Percentiles rank a stretch among this genome's conserved stretches.
Conservation (phyloP, 805 yeast species). For the Metschnikowia cubensis region DNA sequence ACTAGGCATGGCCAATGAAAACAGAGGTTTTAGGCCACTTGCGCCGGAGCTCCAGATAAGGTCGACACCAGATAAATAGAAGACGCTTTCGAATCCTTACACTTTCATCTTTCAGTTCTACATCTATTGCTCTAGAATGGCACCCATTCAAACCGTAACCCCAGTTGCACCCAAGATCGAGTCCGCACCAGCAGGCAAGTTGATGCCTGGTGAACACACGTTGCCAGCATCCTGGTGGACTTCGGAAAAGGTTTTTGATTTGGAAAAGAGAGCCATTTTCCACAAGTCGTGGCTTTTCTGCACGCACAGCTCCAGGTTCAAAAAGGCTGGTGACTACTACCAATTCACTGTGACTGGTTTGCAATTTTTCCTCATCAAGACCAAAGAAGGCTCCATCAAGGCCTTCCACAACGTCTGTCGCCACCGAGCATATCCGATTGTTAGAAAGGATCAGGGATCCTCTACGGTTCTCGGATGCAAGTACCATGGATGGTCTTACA, state of each 20-base stretch:
- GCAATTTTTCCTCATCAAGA: slow-evolving; percentile 53
- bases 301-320: slow-evolving; percentile 49
- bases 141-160: slow-evolving; percentile 3
- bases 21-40: background rate
- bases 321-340: slow-evolving; percentile 55
- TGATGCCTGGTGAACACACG: slow-evolving; percentile 38
- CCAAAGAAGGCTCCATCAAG: slow-evolving; percentile 47
- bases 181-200: slow-evolving; percentile 8
- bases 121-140: background rate
- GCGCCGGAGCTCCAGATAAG: background rate
- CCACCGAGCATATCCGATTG: slow-evolving; percentile 62
- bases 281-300: slow-evolving; percentile 54
- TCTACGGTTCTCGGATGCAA: slow-evolving; percentile 55
- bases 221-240: slow-evolving; percentile 68
- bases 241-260: slow-evolving; percentile 52
- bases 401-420: slow-evolving; percentile 66
- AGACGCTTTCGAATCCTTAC: background rate
- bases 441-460: slow-evolving; percentile 56
- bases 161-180: background rate
- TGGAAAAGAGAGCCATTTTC: slow-evolving; percentile 56
- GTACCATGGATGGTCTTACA: slow-evolving; percentile 65
- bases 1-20: background rate
- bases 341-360: slow-evolving; percentile 49
- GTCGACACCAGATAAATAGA: background rate
- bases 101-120: background rate